Percentiles rank a stretch among this genome's conserved stretches.
These are phyloP conservation scores for Pulveroboletus ravenelii DNA, from an alignment of 768 basidiomycete genomes.

Conservation along the genomic window DNA sequence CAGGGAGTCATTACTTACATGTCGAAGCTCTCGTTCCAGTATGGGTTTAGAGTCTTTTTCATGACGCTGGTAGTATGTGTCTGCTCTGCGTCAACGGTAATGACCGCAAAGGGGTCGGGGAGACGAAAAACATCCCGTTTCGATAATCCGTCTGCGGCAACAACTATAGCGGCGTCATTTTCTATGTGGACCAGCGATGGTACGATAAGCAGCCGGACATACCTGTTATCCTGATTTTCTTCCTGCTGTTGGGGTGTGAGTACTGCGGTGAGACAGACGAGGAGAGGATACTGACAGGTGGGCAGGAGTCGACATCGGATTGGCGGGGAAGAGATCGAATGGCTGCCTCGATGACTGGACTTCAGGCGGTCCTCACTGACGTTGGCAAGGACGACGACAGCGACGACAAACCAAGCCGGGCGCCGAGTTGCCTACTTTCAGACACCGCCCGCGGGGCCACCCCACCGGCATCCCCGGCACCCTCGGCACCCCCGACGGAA, in stretches of 20 bases:
- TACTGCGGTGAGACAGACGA: neutral
- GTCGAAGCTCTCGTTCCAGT: constrained; percentile 98
- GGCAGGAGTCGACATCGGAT: constrained; percentile 25
- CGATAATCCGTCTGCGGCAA: constrained; percentile 89
- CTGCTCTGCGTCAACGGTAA: constrained; percentile 97
- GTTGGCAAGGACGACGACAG: constrained; percentile 16
- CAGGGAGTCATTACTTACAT: constrained; percentile 52
- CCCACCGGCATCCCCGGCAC: constrained; percentile 18
- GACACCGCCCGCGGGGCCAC: constrained; percentile 22
- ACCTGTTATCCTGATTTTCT: constrained; percentile 82
- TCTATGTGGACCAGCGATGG: neutral
- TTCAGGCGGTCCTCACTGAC: neutral
- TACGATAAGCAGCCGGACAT: constrained; percentile 12
- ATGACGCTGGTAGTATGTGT: constrained; percentile 96
- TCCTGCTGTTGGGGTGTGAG: constrained; percentile 37
- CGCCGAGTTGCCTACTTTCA: constrained; percentile 24
- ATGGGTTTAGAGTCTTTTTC: constrained; percentile 91
- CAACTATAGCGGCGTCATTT: constrained; percentile 48
- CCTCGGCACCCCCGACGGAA: neutral
- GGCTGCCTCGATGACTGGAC: neutral
- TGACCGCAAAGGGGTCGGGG: constrained; percentile 96
- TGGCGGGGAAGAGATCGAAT: neutral
- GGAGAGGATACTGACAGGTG: constrained; percentile 23
- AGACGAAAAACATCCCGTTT: constrained; percentile 96
- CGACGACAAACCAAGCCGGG: constrained; percentile 2